phyloP scores from a whole-genome alignment of 2,329 filamentous ascomycete species.

The Calonectria hongkongensis region DNA sequence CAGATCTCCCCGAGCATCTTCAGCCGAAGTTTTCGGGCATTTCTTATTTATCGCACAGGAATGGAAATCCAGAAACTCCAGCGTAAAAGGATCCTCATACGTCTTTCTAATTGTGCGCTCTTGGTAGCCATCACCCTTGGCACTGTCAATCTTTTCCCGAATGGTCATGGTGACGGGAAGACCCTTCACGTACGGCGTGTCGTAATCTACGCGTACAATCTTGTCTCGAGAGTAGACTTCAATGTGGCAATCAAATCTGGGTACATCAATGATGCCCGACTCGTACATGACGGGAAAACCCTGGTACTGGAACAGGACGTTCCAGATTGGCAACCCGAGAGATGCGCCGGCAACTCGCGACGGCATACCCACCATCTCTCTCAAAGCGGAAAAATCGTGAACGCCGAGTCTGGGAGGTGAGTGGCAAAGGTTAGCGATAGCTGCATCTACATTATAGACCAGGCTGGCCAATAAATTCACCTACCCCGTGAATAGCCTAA shows the following conservation, averaged over 20 bases:
- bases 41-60: conserved; percentile 47
- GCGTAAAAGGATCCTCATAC: conserved; percentile 63
- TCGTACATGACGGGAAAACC: conserved; percentile 73
- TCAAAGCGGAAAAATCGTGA: conserved; percentile 39
- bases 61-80: conserved; percentile 57
- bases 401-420: conserved; percentile 25
- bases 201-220: conserved; percentile 70
- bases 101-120: conserved; percentile 58
- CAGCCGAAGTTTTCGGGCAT: conserved; percentile 55
- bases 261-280: conserved; percentile 70
- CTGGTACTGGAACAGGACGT: conserved; percentile 43
- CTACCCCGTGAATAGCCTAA: conserved; percentile 31
- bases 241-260: conserved; percentile 69
- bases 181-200: conserved; percentile 72
- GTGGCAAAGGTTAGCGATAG: neutral
- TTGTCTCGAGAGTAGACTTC: conserved; percentile 71
- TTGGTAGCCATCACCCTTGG: conserved; percentile 56
- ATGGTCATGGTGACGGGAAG: conserved; percentile 68
- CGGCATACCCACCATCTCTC: conserved; percentile 44
- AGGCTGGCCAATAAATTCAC: neutral
- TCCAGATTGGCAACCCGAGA: conserved; percentile 46
- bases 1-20: conserved; percentile 53
- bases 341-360: conserved; percentile 33
- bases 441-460: neutral
- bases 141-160: conserved; percentile 57